phyloP scores from a whole-genome alignment of 768 basidiomycete genomes.

The Hygrocybe coccinea region DNA sequence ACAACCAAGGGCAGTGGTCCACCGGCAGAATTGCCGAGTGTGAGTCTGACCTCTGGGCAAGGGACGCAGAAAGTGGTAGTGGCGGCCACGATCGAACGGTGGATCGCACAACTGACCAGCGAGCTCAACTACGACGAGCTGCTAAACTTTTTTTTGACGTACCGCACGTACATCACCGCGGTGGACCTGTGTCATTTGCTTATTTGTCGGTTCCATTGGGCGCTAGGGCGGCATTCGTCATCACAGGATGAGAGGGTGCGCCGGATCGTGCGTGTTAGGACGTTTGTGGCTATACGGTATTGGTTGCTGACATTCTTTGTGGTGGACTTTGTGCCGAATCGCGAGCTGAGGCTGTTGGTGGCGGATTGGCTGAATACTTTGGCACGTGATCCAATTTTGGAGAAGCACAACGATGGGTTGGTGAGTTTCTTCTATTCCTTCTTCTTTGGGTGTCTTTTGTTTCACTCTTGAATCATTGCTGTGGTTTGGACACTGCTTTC shows the following conservation, averaged over 20 bases:
- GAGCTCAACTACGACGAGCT: constrained; percentile 83
- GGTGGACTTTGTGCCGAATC: constrained; percentile 81
- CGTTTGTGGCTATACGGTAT: constrained; percentile 84
- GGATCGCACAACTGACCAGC: constrained; percentile 88
- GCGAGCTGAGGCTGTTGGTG: constrained; percentile 66
- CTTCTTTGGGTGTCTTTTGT: no score
- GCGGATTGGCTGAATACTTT: constrained; percentile 81
- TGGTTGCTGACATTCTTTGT: constrained; percentile 90
- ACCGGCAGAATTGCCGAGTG: constrained; percentile 26
- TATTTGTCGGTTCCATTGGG: constrained; percentile 88
- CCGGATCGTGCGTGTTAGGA: constrained; percentile 79
- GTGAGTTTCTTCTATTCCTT: constrained; percentile 45
- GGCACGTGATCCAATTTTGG: constrained; percentile 63
- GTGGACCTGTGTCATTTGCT: constrained; percentile 78
- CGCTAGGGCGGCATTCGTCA: constrained; percentile 49
- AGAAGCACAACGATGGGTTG: constrained; percentile 61
- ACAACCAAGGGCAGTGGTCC: no score
- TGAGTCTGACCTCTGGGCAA: constrained; percentile 19
- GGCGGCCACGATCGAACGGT: constrained; percentile 88
- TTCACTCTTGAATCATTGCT: no score
- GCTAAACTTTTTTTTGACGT: constrained; percentile 88
- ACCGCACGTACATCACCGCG: constrained; percentile 76
- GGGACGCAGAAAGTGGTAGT: constrained; percentile 54
- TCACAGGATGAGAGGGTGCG: constrained; percentile 63
- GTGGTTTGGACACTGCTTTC: no score